These are phyloP conservation scores for Paracamarosporium sp. DNA, from an alignment of 2,329 filamentous ascomycete genomes.

Conservation along the genomic window DNA sequence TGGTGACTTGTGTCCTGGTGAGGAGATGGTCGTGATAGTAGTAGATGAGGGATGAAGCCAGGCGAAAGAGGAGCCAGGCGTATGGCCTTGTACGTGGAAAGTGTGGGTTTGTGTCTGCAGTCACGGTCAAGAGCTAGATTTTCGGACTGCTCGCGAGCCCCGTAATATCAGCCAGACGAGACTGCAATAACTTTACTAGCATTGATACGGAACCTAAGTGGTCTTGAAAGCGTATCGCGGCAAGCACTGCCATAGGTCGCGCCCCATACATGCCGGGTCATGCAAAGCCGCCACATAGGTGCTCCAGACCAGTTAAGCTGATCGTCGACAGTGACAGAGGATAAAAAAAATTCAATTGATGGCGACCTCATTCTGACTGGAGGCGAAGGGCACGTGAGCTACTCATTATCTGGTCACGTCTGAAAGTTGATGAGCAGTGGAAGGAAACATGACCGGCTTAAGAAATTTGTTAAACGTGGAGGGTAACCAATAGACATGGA, in stretches of 20 bases:
- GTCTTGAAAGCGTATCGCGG: no score
- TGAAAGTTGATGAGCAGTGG: not conserved
- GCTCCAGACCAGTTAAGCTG: not conserved
- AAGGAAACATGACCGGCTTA: not conserved
- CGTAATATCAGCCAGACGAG: no score
- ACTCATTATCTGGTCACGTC: not conserved
- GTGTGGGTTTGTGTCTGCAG: no score
- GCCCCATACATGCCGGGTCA: constrained; percentile 8
- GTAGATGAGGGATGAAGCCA: no score
- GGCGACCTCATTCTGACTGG: not conserved
- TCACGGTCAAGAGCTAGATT: no score
- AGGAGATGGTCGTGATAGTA: no score
- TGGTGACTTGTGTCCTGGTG: no score
- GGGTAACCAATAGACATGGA: not conserved
- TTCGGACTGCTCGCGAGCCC: no score
- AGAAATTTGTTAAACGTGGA: not conserved
- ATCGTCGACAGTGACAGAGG: not conserved
- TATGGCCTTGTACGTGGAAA: not conserved
- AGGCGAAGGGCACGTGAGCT: not conserved
- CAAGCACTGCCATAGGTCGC: not conserved
- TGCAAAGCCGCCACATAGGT: not conserved
- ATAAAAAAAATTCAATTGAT: not conserved
- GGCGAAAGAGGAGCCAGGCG: not conserved
- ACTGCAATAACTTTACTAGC: no score
- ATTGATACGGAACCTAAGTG: no score